Percentiles rank a stretch among this genome's conserved stretches.
Evolutionary conservation across 2,329 filamentous ascomycete species (phyloP).

Genomic region (Penicillium italicum): DNA sequence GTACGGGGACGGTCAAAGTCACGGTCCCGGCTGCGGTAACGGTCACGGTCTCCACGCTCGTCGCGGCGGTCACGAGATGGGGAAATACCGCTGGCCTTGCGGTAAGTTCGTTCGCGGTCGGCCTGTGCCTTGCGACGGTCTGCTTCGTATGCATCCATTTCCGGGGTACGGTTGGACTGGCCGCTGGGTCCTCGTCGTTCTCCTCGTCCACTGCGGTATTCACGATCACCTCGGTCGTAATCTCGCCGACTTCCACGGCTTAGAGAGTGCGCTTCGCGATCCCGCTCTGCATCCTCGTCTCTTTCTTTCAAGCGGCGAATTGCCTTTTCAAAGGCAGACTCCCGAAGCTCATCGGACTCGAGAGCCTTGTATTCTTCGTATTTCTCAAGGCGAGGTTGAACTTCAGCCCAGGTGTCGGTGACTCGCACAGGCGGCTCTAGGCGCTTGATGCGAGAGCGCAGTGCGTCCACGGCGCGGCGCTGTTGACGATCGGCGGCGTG

Average conservation of each 20-base stretch:
- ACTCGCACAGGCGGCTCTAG: slow-evolving; percentile 76
- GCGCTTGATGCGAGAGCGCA: slow-evolving; percentile 83
- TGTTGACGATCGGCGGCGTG: slow-evolving; percentile 78
- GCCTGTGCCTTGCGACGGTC: slow-evolving; percentile 91
- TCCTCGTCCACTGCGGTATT: slow-evolving; percentile 49
- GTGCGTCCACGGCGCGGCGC: slow-evolving; percentile 75
- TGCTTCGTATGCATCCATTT: slow-evolving; percentile 89
- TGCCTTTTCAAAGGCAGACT: slow-evolving; percentile 84
- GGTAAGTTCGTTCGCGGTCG: slow-evolving; percentile 89
- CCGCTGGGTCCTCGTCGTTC: slow-evolving; percentile 42
- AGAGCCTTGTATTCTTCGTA: slow-evolving; percentile 81
- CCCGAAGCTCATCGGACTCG: slow-evolving; percentile 75
- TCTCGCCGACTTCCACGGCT: slow-evolving; percentile 51
- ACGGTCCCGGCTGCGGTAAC: slow-evolving; percentile 41
- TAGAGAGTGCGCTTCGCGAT: slow-evolving; percentile 49
- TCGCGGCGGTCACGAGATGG: slow-evolving; percentile 43
- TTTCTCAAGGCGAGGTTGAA: slow-evolving; percentile 74
- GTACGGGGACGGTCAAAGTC: slow-evolving; percentile 40
- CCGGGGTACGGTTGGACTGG: slow-evolving; percentile 79
- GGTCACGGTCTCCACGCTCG: slow-evolving; percentile 36
- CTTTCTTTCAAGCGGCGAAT: slow-evolving; percentile 88
- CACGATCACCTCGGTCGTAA: slow-evolving; percentile 54
- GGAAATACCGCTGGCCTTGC: slow-evolving; percentile 67
- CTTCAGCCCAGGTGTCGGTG: slow-evolving; percentile 83
- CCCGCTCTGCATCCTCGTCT: slow-evolving; percentile 72